A percentile compares a stretch with the other conserved stretches of the same genome.
phyloP scores from a whole-genome alignment of 2,329 filamentous ascomycete genomes.

The Domatiomyces globalis region DNA sequence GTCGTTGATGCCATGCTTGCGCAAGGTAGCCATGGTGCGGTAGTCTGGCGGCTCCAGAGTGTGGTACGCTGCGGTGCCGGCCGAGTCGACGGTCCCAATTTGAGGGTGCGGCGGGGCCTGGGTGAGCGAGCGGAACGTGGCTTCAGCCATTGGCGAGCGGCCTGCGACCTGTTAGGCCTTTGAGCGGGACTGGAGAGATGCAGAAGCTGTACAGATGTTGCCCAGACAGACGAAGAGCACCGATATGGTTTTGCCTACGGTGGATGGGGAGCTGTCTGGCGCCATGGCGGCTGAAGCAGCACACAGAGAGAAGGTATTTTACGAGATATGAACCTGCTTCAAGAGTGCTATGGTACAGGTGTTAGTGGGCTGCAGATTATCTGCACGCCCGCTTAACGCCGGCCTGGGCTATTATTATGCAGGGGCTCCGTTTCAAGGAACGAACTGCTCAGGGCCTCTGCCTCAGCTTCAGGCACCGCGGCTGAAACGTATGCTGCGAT shows the following conservation, averaged over 20 bases:
- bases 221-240: conserved; percentile 93
- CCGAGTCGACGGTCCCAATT: conserved; percentile 65
- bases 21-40: conserved; percentile 68
- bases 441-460: too few species aligned
- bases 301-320: too few species aligned
- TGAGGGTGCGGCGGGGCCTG: conserved; percentile 31
- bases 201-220: conserved; percentile 59
- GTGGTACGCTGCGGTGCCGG: conserved; percentile 84
- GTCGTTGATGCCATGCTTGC: conserved; percentile 56
- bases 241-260: conserved; percentile 33
- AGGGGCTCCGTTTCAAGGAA: too few species aligned
- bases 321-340: too few species aligned
- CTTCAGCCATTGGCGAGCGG: conserved; percentile 88
- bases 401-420: too few species aligned
- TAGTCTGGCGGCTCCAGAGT: conserved; percentile 60
- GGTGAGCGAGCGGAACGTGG: conserved; percentile 61
- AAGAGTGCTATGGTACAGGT: too few species aligned
- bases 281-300: not conserved
- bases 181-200: not conserved
- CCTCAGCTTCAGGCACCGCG: too few species aligned
- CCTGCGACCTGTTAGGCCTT: conserved; percentile 24
- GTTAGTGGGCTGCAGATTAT: too few species aligned
- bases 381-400: too few species aligned
- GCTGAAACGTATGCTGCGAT: too few species aligned
- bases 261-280: not conserved